Evolutionary conservation across 2,329 filamentous ascomycete genomes (phyloP).

Genomic region (Aspergillus pseudoviridinutans): DNA sequence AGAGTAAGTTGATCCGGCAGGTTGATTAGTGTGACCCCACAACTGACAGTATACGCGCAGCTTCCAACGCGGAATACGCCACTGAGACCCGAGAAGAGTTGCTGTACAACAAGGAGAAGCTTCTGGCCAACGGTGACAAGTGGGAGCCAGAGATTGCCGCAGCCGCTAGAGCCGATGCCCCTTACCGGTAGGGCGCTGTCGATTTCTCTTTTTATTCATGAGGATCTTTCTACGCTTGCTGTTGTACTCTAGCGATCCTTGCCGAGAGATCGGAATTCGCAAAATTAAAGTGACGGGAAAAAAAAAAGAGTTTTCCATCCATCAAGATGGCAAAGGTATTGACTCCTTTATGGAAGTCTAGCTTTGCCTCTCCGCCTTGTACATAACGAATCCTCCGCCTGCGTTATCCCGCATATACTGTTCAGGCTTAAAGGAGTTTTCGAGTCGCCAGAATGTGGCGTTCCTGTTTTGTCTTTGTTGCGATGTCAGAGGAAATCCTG

Average conservation of each 20-base stretch:
- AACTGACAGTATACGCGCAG: conserved; percentile 29
- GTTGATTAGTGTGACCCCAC: conserved; percentile 13
- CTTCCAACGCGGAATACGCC: conserved; percentile 70
- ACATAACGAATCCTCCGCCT: conserved; percentile 25
- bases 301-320: conserved; percentile 3
- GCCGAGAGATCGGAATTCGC: background rate
- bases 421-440: conserved; percentile 23
- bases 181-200: conserved; percentile 64
- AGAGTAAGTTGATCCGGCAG: conserved; percentile 47
- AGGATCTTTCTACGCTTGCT: background rate
- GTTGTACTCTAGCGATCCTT: conserved; percentile 5
- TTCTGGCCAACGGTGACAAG: conserved; percentile 84
- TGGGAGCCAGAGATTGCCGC: conserved; percentile 98
- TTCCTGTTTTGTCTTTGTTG: conserved; percentile 25
- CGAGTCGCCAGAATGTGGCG: conserved; percentile 14
- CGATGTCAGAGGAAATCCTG: conserved; percentile 22
- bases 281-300: background rate
- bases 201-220: background rate
- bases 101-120: conserved; percentile 96
- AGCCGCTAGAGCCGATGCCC: conserved; percentile 84
- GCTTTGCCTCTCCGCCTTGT: conserved; percentile 22
- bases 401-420: conserved; percentile 21
- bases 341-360: conserved; percentile 5
- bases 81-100: conserved; percentile 85
- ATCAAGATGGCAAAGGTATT: conserved; percentile 9